Base-by-base conservation (phyloP, 306 rosid species). In the Glycyrrhiza uralensis region DNA sequence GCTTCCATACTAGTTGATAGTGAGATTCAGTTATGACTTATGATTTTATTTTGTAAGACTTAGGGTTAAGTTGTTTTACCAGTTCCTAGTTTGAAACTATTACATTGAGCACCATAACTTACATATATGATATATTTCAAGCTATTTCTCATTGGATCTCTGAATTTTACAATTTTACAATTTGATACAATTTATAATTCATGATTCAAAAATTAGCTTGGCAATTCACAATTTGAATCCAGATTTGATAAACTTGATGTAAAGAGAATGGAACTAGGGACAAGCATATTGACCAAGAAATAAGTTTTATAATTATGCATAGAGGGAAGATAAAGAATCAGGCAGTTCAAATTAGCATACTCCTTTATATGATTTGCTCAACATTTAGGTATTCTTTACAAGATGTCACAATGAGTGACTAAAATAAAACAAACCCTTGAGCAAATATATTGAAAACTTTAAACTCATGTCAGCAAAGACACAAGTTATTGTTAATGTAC, bases 401-500 rank as follows among this genome's bases (percentile, higher is more conserved):
- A 2, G 36, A 32, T 22, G 32, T 20, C 2, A 51, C 15, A 3
- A 11, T 56, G 28, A 41, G 35, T 4, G n/a, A n/a, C 35, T 33
- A 38, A 55, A 32, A 60, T 26, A 47, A 76, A 42, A 61, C 72
- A 65, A 33, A 62, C 20, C 28, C 75, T 30, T 54, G 26, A 28
- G 17, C 17, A 52, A 13, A 67, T 9, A n/a, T 8, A 15, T 12
- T 11, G 15, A 12, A 66, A 52, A 66, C 49, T 56, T n/a, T n/a
- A n/a, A n/a, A n/a, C 20, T 29, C 13, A 28, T 42, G 42, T 55
- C 41, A 18, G 46, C 26, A 56, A 14, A 52, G 15, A 28, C 55
- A 42, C 24, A 24, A 24, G 52, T 22, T 32, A 66, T 30, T 26
- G 24, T 35, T 44, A 71, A 59, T 58, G 61, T 90, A 95, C 99